A percentile compares a stretch with the other conserved stretches of the same genome.
phyloP scores from a whole-genome alignment of 176 grass and related monocot species.

The Zea luxurians region DNA sequence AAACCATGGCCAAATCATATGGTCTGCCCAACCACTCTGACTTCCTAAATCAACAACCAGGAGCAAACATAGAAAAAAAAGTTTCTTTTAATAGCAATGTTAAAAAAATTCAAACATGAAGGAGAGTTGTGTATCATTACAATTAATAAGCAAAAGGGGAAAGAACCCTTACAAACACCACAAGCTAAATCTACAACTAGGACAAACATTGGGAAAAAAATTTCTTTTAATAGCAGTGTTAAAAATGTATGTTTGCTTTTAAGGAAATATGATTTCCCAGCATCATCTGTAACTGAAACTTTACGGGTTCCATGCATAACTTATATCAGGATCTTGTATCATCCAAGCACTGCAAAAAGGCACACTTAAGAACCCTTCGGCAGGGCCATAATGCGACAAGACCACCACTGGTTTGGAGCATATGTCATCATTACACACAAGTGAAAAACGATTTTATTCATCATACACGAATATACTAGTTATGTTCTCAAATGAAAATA shows the following conservation, averaged over 20 bases:
- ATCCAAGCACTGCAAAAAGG: neutral
- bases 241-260: slow-evolving; percentile 3
- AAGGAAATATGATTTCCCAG: slow-evolving; percentile 3
- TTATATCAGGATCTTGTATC: neutral
- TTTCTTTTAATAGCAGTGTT: neutral
- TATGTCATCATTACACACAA: neutral
- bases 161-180: no score
- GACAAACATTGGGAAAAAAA: neutral
- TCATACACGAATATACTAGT: neutral
- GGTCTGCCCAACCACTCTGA: neutral
- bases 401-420: neutral
- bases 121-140: no score
- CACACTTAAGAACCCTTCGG: neutral
- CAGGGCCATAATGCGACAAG: neutral
- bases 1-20: neutral
- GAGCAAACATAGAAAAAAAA: no score
- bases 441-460: neutral
- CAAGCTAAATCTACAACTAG: neutral
- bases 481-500: neutral
- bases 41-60: neutral
- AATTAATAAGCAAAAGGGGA: no score
- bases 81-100: no score
- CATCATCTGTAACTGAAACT: slow-evolving; percentile 1
- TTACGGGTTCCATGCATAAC: neutral
- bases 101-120: no score